Conservation (phyloP, 2,329 filamentous ascomycete genomes). For the Raffaelea ambrosiae region DNA sequence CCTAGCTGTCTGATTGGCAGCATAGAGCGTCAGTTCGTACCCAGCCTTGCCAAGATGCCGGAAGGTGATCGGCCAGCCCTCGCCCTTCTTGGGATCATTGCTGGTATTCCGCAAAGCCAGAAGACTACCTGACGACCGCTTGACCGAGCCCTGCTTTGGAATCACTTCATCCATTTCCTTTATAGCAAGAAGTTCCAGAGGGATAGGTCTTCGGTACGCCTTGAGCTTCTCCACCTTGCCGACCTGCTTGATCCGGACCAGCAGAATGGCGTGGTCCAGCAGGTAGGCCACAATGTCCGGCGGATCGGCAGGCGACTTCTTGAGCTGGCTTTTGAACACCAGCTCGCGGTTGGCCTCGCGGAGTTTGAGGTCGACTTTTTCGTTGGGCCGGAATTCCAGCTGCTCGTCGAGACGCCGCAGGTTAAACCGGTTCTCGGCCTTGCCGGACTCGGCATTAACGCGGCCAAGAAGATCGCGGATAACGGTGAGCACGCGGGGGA, state of each 20-base stretch:
- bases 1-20: constrained; percentile 73
- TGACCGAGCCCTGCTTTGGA: constrained; percentile 68
- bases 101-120: constrained; percentile 40
- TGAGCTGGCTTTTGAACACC: constrained; percentile 88
- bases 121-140: constrained; percentile 78
- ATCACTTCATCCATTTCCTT: constrained; percentile 96
- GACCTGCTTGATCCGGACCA: constrained; percentile 83
- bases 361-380: constrained; percentile 87
- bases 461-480: constrained; percentile 81
- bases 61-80: constrained; percentile 93
- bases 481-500: constrained; percentile 77
- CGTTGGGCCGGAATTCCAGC: constrained; percentile 80
- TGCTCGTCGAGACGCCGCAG: constrained; percentile 85
- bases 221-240: constrained; percentile 93
- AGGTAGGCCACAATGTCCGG: constrained; percentile 90
- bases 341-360: constrained; percentile 90
- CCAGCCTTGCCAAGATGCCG: constrained; percentile 91
- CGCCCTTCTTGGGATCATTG: constrained; percentile 50
- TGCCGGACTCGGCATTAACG: constrained; percentile 92
- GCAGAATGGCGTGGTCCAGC: constrained; percentile 89
- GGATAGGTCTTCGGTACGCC: constrained; percentile 90
- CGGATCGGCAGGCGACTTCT: constrained; percentile 82
- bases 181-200: constrained; percentile 85
- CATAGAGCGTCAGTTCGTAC: constrained; percentile 85
- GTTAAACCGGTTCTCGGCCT: constrained; percentile 96